phyloP scores from a whole-genome alignment of 164 flowering plant genomes.

The Aristolochia contorta region DNA sequence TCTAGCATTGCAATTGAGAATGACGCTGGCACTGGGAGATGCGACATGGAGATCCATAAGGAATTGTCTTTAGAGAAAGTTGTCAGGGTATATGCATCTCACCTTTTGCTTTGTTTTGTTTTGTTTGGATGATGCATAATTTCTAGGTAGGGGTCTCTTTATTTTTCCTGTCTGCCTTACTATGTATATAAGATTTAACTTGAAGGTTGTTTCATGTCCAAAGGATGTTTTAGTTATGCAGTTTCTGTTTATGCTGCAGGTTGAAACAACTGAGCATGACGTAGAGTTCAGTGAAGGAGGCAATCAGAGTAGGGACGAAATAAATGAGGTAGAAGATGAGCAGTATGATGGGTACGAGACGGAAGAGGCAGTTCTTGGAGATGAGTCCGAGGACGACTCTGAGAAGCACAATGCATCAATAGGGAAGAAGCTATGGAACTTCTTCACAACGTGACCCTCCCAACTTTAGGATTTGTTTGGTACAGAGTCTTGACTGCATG shows the following conservation, averaged over 20 bases:
- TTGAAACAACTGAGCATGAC: conserved; percentile 20
- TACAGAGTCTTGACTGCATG: neutral
- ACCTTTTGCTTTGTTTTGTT: neutral
- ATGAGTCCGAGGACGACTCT: conserved; percentile 15
- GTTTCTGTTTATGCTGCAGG: neutral
- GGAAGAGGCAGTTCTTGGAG: conserved; percentile 17
- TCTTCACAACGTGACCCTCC: conserved; percentile 56
- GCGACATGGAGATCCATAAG: conserved; percentile 19
- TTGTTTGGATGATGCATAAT: neutral
- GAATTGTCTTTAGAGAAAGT: conserved; percentile 21
- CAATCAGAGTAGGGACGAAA: neutral
- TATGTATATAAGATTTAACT: neutral
- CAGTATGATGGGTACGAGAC: conserved; percentile 29
- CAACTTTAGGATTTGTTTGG: neutral
- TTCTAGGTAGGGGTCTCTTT: neutral
- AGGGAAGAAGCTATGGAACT: conserved; percentile 69
- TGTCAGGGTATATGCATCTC: conserved; percentile 27
- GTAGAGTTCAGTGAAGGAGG: conserved; percentile 17
- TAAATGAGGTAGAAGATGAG: conserved; percentile 24
- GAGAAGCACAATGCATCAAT: conserved; percentile 50
- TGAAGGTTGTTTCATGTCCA: neutral
- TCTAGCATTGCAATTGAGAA: conserved; percentile 20
- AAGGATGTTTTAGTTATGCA: neutral
- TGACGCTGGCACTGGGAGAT: conserved; percentile 16
- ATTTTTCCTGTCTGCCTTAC: neutral